A percentile compares a stretch with the other conserved stretches of the same genome.
Conservation (phyloP, 2,329 filamentous ascomycete species). For the Clarireedia homoeocarpa region DNA sequence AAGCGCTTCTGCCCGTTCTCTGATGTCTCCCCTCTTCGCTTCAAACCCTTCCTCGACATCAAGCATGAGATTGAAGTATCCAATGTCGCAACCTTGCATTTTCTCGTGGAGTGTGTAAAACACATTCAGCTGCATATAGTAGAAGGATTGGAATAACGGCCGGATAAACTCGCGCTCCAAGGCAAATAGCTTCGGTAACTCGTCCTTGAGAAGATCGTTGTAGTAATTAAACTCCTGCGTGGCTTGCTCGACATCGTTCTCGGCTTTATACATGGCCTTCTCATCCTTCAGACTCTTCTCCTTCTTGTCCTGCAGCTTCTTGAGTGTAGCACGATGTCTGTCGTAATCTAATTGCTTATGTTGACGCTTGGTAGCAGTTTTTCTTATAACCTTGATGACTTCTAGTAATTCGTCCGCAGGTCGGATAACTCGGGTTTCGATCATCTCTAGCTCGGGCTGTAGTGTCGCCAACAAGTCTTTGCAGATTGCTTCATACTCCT, state of each 20-base stretch:
- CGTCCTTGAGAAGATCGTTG: constrained; percentile 93
- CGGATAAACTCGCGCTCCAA: constrained; percentile 93
- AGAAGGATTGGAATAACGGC: constrained; percentile 96
- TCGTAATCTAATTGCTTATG: constrained; percentile 98
- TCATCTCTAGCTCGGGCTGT: constrained; percentile 93
- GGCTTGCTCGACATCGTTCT: constrained; percentile 81
- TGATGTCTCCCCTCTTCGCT: constrained; percentile 79
- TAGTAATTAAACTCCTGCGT: constrained; percentile 98
- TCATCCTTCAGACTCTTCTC: constrained; percentile 95
- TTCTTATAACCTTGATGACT: constrained; percentile 91
- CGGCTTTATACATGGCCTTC: constrained; percentile 92
- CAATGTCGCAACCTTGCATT: constrained; percentile 96
- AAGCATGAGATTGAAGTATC: constrained; percentile 88
- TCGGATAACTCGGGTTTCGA: constrained; percentile 81
- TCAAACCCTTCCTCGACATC: constrained; percentile 90
- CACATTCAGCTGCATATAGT: constrained; percentile 99
- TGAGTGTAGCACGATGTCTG: constrained; percentile 70
- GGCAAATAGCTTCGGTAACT: constrained; percentile 82
- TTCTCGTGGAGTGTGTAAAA: constrained; percentile 97
- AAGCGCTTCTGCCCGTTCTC: constrained; percentile 76
- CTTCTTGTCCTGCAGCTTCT: constrained; percentile 97
- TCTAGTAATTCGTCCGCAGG: constrained; percentile 90
- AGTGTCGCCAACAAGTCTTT: constrained; percentile 83
- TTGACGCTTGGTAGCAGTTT: constrained; percentile 80
- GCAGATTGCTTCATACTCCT: constrained; percentile 91